Conservation (phyloP, 306 rosid genomes). For the Vigna trinervia region DNA sequence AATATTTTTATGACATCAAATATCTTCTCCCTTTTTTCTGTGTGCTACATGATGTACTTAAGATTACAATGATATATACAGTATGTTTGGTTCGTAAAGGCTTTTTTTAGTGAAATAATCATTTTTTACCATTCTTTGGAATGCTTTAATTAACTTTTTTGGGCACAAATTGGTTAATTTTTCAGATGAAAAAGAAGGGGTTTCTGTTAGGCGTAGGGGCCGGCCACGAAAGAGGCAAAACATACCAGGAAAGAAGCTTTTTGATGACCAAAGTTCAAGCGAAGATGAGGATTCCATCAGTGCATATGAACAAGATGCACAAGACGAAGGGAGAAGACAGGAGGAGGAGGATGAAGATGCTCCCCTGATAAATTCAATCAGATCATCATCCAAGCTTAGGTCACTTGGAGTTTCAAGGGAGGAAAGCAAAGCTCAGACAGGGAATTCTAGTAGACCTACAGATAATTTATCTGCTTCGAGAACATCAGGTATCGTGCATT, state of each 20-base stretch:
- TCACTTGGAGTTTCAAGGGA: slow-evolving; percentile 71
- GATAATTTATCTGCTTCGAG: slow-evolving; percentile 63
- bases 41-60: slow-evolving; percentile 1
- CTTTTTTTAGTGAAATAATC: background rate
- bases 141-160: background rate
- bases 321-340: slow-evolving; percentile 63
- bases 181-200: slow-evolving; percentile 88
- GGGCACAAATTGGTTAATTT: background rate
- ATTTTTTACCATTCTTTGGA: background rate
- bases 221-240: slow-evolving; percentile 83
- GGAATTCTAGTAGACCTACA: slow-evolving; percentile 52
- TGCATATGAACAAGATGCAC: slow-evolving; percentile 79
- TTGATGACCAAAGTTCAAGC: slow-evolving; percentile 82
- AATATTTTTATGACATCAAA: slow-evolving; percentile 10
- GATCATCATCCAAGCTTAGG: slow-evolving; percentile 79
- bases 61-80: slow-evolving; percentile 9
- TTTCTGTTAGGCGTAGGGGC: slow-evolving; percentile 76
- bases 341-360: slow-evolving; percentile 80
- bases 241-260: slow-evolving; percentile 81
- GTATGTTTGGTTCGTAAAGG: background rate
- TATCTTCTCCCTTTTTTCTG: slow-evolving; percentile 1
- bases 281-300: slow-evolving; percentile 93
- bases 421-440: slow-evolving; percentile 60
- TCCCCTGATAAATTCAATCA: slow-evolving; percentile 78
- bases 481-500: slow-evolving; percentile 55